These are phyloP conservation scores for Fusarium chuoi DNA, from an alignment of 2,329 filamentous ascomycete species.

Conservation along the genomic window DNA sequence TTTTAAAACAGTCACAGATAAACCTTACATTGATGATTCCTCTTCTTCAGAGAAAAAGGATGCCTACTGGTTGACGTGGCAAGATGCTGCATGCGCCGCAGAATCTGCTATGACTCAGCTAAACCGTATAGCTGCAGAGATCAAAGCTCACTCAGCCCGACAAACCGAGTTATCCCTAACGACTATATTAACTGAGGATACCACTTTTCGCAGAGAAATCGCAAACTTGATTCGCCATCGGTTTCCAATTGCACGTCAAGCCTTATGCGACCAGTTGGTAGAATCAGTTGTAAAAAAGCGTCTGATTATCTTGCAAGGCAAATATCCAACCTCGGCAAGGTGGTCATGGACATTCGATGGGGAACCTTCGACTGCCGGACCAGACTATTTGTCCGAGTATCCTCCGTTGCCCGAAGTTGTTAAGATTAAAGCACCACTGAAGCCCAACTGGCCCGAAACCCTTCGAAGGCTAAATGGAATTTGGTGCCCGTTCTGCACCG, in stretches of 20 bases:
- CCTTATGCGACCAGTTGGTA: not conserved
- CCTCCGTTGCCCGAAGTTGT: not conserved
- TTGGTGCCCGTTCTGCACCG: not conserved
- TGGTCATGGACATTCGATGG: too few species aligned
- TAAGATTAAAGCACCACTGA: not conserved
- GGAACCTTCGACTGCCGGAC: not conserved
- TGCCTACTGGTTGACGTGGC: accelerated
- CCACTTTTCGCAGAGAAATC: too few species aligned
- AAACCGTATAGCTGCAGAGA: not conserved
- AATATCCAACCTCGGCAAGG: not conserved
- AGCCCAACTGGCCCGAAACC: not conserved
- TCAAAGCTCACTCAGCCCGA: not conserved
- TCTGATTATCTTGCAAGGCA: not conserved
- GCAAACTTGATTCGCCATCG: not conserved
- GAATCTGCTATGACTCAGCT: not conserved
- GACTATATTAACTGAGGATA: not conserved
- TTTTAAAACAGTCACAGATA: not conserved
- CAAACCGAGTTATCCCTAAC: not conserved
- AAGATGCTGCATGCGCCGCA: not conserved
- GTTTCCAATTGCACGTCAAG: not conserved
- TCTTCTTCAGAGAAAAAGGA: not conserved
- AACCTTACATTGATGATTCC: accelerated
- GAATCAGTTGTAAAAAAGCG: not conserved
- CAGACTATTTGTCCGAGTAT: not conserved
- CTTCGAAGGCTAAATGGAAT: not conserved